These are phyloP conservation scores for Pinus tabuliformis DNA, from an alignment of 75 land plant genomes.

Conservation along the genomic window DNA sequence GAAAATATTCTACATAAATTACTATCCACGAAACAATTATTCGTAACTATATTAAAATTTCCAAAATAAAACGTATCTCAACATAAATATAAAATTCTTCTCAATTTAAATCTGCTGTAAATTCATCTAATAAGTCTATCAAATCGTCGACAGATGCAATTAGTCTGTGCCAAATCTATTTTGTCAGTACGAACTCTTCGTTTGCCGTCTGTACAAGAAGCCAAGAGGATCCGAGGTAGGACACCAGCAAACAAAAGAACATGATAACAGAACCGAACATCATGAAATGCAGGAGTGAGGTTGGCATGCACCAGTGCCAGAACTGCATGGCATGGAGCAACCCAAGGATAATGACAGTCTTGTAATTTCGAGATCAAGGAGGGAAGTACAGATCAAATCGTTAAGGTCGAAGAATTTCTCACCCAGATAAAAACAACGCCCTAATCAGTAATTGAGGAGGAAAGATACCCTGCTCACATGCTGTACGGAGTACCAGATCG, in stretches of 20 bases:
- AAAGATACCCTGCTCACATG: neutral
- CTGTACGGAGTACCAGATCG: neutral
- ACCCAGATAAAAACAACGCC: neutral
- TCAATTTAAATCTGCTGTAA: neutral
- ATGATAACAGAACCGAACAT: neutral
- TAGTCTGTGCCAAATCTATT: neutral
- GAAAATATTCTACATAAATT: too few species aligned
- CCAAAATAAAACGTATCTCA: too few species aligned
- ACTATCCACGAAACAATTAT: too few species aligned
- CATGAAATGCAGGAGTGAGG: neutral
- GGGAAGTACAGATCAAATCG: neutral
- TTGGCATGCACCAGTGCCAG: neutral
- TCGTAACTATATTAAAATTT: too few species aligned
- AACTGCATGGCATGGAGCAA: neutral
- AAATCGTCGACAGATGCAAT: neutral
- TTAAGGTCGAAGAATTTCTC: neutral
- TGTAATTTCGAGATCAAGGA: neutral
- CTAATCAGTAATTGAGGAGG: neutral
- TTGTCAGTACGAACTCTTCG: conserved; percentile 75
- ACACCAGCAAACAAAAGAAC: neutral
- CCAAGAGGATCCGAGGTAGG: conserved; percentile 51
- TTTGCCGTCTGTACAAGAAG: conserved; percentile 80
- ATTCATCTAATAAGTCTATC: too few species aligned
- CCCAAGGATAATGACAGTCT: neutral
- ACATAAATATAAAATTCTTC: too few species aligned